Evolutionary conservation across 306 rosid genomes (phyloP).

Genomic region (Crotalaria pallida): DNA sequence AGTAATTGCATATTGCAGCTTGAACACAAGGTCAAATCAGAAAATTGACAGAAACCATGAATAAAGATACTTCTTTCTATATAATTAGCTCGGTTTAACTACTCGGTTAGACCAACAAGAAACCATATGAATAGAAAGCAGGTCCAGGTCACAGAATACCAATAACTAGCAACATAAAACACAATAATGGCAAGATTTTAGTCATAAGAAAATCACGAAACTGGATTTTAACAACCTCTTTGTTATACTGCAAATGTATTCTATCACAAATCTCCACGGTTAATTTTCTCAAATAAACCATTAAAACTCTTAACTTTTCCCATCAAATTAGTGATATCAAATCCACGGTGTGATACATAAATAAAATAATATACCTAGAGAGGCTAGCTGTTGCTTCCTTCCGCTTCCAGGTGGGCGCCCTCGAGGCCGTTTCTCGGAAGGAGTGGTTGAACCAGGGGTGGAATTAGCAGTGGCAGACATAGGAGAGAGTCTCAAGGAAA

Average conservation of each 20-base stretch:
- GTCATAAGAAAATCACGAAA: not conserved
- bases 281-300: not conserved
- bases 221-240: not conserved
- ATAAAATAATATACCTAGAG: conserved; percentile 47
- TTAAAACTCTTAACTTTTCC: not conserved
- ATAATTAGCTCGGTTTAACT: not conserved
- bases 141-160: not conserved
- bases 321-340: not conserved
- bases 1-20: not conserved
- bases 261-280: not conserved
- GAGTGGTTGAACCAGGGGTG: conserved; percentile 42
- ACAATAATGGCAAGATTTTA: not conserved
- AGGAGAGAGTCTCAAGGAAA: conserved; percentile 73
- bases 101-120: not conserved
- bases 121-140: not conserved
- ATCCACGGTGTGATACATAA: not conserved
- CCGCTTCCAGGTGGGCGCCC: conserved; percentile 93
- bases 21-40: not conserved
- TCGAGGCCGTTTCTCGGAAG: conserved; percentile 42
- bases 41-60: too few species aligned
- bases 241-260: not conserved
- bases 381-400: conserved; percentile 84
- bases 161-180: conserved; percentile 9
- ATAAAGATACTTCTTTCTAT: not conserved
- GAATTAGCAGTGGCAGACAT: conserved; percentile 52